A percentile compares a stretch with the other conserved stretches of the same genome.
Evolutionary conservation across 495 filamentous ascomycete genomes (phyloP).

Genomic region (Neurospora africana): DNA sequence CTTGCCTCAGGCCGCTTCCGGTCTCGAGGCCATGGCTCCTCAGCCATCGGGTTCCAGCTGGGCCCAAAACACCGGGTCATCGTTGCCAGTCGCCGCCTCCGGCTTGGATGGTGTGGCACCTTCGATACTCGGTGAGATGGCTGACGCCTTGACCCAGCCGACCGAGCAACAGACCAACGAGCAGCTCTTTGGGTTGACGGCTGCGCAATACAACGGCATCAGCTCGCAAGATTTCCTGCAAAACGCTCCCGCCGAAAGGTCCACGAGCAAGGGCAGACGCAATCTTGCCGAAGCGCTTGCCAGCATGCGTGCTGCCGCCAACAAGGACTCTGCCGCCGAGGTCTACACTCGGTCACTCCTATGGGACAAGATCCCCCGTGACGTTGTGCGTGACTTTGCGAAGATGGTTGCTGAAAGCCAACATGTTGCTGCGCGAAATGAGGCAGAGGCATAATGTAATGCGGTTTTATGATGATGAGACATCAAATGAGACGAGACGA

Average conservation of each 20-base stretch:
- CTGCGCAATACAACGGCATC: constrained; percentile 82
- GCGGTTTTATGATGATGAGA: constrained; percentile 3
- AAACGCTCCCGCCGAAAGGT: constrained; percentile 32
- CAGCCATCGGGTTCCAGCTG: constrained; percentile 42
- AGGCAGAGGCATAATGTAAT: constrained; percentile 26
- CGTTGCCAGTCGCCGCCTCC: constrained; percentile 41
- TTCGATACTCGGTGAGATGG: constrained; percentile 64
- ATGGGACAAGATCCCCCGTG: constrained; percentile 85
- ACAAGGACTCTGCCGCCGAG: constrained; percentile 61
- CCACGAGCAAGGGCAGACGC: constrained; percentile 46
- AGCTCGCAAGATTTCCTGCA: constrained; percentile 59
- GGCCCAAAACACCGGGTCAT: constrained; percentile 27
- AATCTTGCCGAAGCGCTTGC: constrained; percentile 78
- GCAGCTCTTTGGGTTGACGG: constrained; percentile 74
- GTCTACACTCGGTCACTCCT: constrained; percentile 89
- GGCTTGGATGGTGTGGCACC: constrained; percentile 44
- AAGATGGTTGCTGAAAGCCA: constrained; percentile 65
- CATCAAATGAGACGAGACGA: not conserved
- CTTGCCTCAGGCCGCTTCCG: constrained; percentile 38
- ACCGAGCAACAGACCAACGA: constrained; percentile 81
- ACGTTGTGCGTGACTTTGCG: constrained; percentile 87
- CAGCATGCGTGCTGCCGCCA: constrained; percentile 54
- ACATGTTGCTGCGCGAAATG: constrained; percentile 22
- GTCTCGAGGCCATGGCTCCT: constrained; percentile 38
- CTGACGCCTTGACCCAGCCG: constrained; percentile 61